Evolutionary conservation across 179 eudicot species (phyloP), one percentile per base, ranked within the genome.

Genomic region (Pouteria campechiana): DNA sequence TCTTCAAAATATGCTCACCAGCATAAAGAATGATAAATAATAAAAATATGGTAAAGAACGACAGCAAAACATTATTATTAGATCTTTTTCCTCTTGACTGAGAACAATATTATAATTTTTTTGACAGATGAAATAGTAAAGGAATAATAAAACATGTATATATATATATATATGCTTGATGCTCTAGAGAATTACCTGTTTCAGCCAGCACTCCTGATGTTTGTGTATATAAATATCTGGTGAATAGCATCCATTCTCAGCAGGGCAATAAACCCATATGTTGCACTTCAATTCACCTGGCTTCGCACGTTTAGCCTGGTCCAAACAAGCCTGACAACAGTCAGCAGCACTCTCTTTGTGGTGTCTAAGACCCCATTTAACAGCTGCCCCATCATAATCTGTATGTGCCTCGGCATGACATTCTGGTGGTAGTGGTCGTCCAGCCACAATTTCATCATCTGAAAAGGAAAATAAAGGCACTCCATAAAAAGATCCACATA

Each of bases 201-300:
- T 89, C 16, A 89, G 77, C 97, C 97, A 89, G 78, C 98, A 90
- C 55, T 90, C 98, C 50, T 63, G 74, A 58, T 69, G 69, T 58
- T 76, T 86, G 57, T 90, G 95, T 63, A 78, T 57, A 50, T 90
- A 90, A 24, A 81, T 79, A 52, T 90, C 98, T 0, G 98, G 98
- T 42, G 95, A 90, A 55, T 64, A 63, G 71, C 98, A 90, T 12
- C 95, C 98, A 3, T 54, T 35, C 63, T 85, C 98, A 3, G 74
- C 74, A 18, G 98, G 98, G 67, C 98, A 90, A 65, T 81, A 90
- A 20, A 90, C 98, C 98, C 98, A 90, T 46, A 77, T 63, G 42
- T 90, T 90, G 70, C 98, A 90, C 65, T 63, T 78, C 77, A 50
- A 76, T 44, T 81, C 82, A 23, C 61, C 82, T 6, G 81, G 75